Percentiles rank a stretch among this genome's conserved stretches.
Evolutionary conservation across 768 basidiomycete genomes (phyloP).

Genomic region (Phanerodontia chrysosporium): DNA sequence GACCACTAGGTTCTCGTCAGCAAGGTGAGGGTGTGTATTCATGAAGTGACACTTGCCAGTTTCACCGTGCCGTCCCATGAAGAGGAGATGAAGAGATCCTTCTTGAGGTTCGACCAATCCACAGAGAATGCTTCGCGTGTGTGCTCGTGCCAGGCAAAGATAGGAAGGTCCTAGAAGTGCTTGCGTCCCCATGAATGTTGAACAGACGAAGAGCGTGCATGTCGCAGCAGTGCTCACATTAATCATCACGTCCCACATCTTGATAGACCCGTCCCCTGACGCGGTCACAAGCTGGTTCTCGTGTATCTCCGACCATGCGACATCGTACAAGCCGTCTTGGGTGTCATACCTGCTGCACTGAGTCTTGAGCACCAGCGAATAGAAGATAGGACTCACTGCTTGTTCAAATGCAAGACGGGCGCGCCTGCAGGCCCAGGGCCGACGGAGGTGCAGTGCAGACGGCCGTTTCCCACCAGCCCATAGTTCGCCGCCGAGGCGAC

Average conservation of each 20-base stretch:
- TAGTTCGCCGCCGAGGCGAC: slow-evolving; percentile 88
- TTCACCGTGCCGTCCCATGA: slow-evolving; percentile 93
- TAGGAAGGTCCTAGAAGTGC: slow-evolving; percentile 70
- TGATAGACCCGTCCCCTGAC: slow-evolving; percentile 87
- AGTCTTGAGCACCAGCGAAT: slow-evolving; percentile 14
- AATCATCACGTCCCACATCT: slow-evolving; percentile 85
- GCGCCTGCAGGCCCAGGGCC: slow-evolving; percentile 42
- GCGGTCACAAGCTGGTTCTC: slow-evolving; percentile 90
- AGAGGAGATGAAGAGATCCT: slow-evolving; percentile 80
- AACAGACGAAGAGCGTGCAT: background rate
- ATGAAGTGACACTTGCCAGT: slow-evolving; percentile 54
- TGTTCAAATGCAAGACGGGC: slow-evolving; percentile 51
- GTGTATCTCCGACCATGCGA: slow-evolving; percentile 93
- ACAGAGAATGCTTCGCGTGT: slow-evolving; percentile 88
- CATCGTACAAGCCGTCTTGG: slow-evolving; percentile 84
- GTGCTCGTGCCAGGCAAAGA: slow-evolving; percentile 93
- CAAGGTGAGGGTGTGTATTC: background rate
- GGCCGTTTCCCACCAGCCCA: slow-evolving; percentile 92
- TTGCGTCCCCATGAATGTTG: slow-evolving; percentile 29
- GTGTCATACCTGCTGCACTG: slow-evolving; percentile 73
- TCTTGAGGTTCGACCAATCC: slow-evolving; percentile 93
- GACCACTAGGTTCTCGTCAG: slow-evolving; percentile 60
- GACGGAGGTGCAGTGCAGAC: slow-evolving; percentile 66
- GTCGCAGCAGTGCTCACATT: slow-evolving; percentile 47
- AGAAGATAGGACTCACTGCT: slow-evolving; percentile 55